Percentiles rank a stretch among this genome's conserved stretches.
These are phyloP conservation scores for Hypoxylon trugodes DNA, from an alignment of 495 filamentous ascomycete genomes.

Conservation along the genomic window DNA sequence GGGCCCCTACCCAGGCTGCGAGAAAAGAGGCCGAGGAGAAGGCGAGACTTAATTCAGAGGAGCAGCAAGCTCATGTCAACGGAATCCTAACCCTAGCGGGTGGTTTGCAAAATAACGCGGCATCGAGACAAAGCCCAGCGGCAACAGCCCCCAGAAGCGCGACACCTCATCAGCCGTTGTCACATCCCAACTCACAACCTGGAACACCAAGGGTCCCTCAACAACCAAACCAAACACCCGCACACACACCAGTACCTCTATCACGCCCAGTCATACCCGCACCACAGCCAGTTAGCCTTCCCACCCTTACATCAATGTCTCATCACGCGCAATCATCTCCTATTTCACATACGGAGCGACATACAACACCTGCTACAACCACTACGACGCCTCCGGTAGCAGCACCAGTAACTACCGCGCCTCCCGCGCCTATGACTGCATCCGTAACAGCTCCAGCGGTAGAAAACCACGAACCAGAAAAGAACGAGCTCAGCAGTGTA, in stretches of 20 bases:
- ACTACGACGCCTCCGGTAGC: slow-evolving; percentile 2
- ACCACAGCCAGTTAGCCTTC: slow-evolving; percentile 45
- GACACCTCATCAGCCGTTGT: slow-evolving; percentile 30
- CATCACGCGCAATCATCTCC: slow-evolving; percentile 30
- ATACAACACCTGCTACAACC: slow-evolving; percentile 9
- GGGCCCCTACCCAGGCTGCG: slow-evolving; percentile 83
- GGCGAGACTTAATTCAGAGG: slow-evolving; percentile 69
- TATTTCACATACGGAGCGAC: slow-evolving; percentile 14
- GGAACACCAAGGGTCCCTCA: slow-evolving; percentile 29
- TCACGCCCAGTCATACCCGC: slow-evolving; percentile 43
- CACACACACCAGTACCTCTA: slow-evolving; percentile 11
- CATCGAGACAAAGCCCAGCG: slow-evolving; percentile 31
- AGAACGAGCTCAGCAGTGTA: slow-evolving; percentile 35
- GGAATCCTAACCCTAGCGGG: slow-evolving; percentile 65
- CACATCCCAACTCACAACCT: slow-evolving; percentile 31
- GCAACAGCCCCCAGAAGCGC: slow-evolving; percentile 25
- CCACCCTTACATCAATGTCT: slow-evolving; percentile 35
- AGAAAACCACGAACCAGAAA: slow-evolving; percentile 21
- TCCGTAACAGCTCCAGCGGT: neutral
- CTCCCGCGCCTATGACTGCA: neutral
- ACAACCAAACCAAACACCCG: slow-evolving; percentile 14
- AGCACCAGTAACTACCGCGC: neutral
- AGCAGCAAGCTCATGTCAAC: slow-evolving; percentile 76
- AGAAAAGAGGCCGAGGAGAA: slow-evolving; percentile 81
- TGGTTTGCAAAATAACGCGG: slow-evolving; percentile 50